Conservation (phyloP, 768 basidiomycete species). For the Pisolithus sp. region DNA sequence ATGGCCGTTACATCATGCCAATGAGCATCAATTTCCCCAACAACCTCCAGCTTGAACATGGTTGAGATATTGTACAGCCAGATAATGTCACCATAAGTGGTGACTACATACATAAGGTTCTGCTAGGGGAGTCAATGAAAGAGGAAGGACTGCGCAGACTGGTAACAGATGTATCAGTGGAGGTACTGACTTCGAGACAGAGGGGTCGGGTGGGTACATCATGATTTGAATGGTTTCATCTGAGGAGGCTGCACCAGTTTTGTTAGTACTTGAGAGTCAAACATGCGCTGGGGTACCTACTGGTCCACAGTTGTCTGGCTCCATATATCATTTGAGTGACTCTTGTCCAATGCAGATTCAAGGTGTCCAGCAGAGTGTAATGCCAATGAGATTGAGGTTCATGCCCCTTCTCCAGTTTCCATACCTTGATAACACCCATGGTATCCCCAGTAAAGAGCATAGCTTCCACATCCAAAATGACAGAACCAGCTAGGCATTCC, state of each 20-base stretch:
- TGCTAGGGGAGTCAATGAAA: conserved; percentile 53
- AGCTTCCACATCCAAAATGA: conserved; percentile 37
- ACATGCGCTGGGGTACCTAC: conserved; percentile 33
- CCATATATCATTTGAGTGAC: conserved; percentile 68
- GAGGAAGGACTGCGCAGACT: conserved; percentile 46
- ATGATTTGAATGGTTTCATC: conserved; percentile 78
- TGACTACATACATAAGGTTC: conserved; percentile 76
- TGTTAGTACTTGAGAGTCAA: background rate
- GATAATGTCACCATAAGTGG: conserved; percentile 79
- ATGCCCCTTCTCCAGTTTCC: conserved; percentile 51
- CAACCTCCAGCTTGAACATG: conserved; percentile 57
- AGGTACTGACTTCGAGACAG: conserved; percentile 31
- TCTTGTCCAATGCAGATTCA: conserved; percentile 73
- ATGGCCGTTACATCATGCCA: conserved; percentile 84
- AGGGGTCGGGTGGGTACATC: conserved; percentile 32
- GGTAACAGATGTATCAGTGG: conserved; percentile 53
- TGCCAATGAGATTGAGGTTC: conserved; percentile 42
- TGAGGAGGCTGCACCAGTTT: conserved; percentile 58
- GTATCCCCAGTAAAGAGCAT: conserved; percentile 83
- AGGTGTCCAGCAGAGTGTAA: conserved; percentile 45
- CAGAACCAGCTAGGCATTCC: conserved; percentile 61
- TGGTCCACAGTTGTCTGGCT: conserved; percentile 82
- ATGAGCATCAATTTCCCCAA: conserved; percentile 54
- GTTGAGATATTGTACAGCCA: conserved; percentile 73
- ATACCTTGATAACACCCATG: conserved; percentile 83